These are phyloP conservation scores for Mucor racemosus DNA, from an alignment of 371 early-diverging fungal species.

Conservation along the genomic window DNA sequence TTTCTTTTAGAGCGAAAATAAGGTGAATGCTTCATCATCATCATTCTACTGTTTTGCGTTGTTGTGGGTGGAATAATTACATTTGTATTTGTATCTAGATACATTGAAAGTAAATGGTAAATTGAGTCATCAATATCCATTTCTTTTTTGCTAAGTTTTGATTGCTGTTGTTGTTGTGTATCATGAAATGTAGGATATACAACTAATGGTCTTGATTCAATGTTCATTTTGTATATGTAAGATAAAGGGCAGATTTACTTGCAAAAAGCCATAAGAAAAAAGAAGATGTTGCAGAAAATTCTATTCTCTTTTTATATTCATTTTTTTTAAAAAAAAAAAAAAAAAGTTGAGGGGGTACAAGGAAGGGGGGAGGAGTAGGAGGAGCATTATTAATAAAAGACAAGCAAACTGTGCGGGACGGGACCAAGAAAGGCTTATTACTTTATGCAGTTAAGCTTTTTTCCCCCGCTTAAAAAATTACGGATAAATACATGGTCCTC, in stretches of 20 bases:
- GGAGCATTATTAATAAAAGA: too few relatives aligned
- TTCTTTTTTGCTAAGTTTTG: slow-evolving; percentile 9
- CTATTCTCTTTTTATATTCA: background rate
- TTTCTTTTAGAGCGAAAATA: slow-evolving; percentile 6
- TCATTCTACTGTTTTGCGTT: background rate
- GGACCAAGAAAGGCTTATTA: background rate
- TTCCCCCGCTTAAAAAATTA: background rate
- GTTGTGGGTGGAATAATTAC: background rate
- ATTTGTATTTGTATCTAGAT: slow-evolving; percentile 8
- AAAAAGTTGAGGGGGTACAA: background rate
- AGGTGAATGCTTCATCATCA: slow-evolving; percentile 3
- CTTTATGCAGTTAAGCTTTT: background rate
- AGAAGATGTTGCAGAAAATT: background rate
- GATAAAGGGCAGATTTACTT: too few relatives aligned
- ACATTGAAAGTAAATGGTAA: slow-evolving; percentile 25
- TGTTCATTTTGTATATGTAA: slow-evolving; percentile 15
- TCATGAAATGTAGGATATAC: slow-evolving; percentile 25
- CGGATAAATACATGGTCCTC: slow-evolving; percentile 9
- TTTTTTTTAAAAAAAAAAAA: too few relatives aligned
- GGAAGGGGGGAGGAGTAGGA: background rate
- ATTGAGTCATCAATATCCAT: slow-evolving; percentile 27
- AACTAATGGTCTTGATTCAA: slow-evolving; percentile 15
- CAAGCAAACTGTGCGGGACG: too few relatives aligned
- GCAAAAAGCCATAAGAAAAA: background rate
- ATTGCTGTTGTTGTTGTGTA: slow-evolving; percentile 1